Conservation (phyloP, 805 yeast species). For the Schwanniomyces polymorphus region DNA sequence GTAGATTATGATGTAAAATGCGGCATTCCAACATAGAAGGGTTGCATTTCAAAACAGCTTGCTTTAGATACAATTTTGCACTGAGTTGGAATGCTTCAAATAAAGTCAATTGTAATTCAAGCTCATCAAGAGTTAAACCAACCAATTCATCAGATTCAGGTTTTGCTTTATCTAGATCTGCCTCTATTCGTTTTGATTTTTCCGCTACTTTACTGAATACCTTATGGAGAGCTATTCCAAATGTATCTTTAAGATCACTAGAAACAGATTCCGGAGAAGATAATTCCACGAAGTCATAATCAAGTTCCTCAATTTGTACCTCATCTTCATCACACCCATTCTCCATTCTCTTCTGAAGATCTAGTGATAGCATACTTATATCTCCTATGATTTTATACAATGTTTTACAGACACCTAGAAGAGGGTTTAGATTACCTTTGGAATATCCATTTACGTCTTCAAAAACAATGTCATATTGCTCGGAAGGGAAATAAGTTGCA, state of each 20-base stretch:
- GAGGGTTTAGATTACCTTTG: conserved; percentile 57
- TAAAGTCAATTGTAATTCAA: conserved; percentile 65
- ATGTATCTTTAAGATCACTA: conserved; percentile 9
- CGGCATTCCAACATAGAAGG: conserved; percentile 67
- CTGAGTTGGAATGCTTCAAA: conserved; percentile 73
- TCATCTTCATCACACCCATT: conserved; percentile 3
- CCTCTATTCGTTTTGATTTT: conserved; percentile 44
- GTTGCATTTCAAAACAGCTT: conserved; percentile 59
- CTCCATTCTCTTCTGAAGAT: conserved; percentile 36
- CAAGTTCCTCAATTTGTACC: conserved; percentile 3
- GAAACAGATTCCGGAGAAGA: conserved; percentile 9
- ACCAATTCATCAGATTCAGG: conserved; percentile 54
- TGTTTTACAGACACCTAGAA: conserved; percentile 71
- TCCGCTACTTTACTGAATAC: conserved; percentile 24
- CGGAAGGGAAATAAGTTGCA: conserved; percentile 63
- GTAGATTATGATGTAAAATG: conserved; percentile 51
- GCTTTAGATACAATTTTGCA: conserved; percentile 65
- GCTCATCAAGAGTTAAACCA: conserved; percentile 44
- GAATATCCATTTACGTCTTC: conserved; percentile 31
- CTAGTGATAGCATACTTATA: conserved; percentile 59
- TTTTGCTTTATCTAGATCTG: conserved; percentile 45
- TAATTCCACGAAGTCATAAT: not conserved
- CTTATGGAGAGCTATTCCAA: conserved; percentile 7
- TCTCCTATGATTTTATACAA: conserved; percentile 68
- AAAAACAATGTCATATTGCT: conserved; percentile 58